Base-by-base conservation (phyloP, 116 monocot species). In the Iris pallida region DNA sequence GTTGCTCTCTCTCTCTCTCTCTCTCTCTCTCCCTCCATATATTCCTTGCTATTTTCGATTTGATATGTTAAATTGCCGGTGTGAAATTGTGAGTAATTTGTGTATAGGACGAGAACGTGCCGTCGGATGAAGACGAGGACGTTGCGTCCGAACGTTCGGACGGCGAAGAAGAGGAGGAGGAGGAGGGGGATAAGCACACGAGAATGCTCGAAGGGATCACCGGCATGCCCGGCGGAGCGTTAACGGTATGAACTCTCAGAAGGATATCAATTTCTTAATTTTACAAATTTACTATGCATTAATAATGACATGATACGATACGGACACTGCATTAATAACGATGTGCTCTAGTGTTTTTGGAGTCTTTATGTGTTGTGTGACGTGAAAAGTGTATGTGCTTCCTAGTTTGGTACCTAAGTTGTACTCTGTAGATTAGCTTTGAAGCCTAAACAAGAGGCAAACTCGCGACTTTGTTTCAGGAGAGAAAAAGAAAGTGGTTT, bases 171-270 rank as follows among this genome's bases (percentile, higher is more conserved):
- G 68, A 59, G 1, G 64, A 70, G 1, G 74, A 52, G n/a, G 74
- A 66, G 7, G 81, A 70, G 14, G 55, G 64, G 5, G 74, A 81
- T 15, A 84, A 70, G 66, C 96, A 92, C 71, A 45, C 71, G 20
- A 82, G 85, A 54, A 91, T 96, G 92, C 86, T 96, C 57, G 67
- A 86, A 30, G 78, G 64, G 47, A 87, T 89, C 61, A 96, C 96
- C 7, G 89, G 89, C 44, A 82, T 96, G 74, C 89, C 89, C 5
- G 59, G 58, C 11, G 70, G 79, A 65, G 84, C 89, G 13, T 96
- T 96, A 51, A 85, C 63, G 85, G 96, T 96, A 71, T 78, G 20
- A 4, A 52, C 52, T 66, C 47, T 20, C 9, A 30, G 2, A 30
- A 30, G 30, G 30, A 0, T 30, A 30, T 30, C 30, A 30, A 30